Evolutionary conservation across 2,329 filamentous ascomycete genomes (phyloP), one percentile per base, ranked within the genome.

Genomic region (Magnaporthiopsis incrustans): DNA sequence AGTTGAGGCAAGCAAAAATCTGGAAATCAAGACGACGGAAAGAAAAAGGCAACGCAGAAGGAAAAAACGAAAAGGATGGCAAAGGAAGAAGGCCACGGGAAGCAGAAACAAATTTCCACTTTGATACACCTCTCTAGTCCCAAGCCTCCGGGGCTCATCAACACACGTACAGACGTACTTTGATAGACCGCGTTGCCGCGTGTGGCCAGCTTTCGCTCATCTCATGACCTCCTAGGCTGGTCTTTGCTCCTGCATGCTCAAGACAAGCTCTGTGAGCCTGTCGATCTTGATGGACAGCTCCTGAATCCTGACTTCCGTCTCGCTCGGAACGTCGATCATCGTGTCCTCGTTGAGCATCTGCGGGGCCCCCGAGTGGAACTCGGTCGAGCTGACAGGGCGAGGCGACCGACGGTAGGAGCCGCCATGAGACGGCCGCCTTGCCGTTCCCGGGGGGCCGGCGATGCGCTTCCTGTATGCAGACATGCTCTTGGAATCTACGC

Each of bases 271-370:
- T 0, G 84, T 85, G 67, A 88, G 74, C 64, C 80, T 80, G 67
- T 86, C 83, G 68, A 88, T 85, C 77, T 86, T 87, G 60, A 73
- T 73, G 57, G 79, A 78, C 68, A 88, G 72, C 67, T 87, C 84
- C 4, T 75, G 73, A 63, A 88, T 79, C 66, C 82, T 81, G 32
- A 79, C 76, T 18, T 70, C 68, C 7, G 68, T 65, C n/a, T 70
- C 69, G 5, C 64, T 65, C 6, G 69, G 69, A 18, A 66, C 65
- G 1, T 67, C 68, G 59, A 68, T 65, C 22, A 62, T 67, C 1
- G 68, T 66, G 59, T 70, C 69, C 35, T 70, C 69, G 59, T n/a
- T 18, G 10, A 27, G 50, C 14, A n/a, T 25, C 27, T 12, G 44
- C 22, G 44, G 44, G 22, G 7, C 22, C 2, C 22, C n/a, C 44